Evolutionary conservation across 1,284 basidiomycete species (phyloP).

Genomic region (Ustilago hordei): DNA sequence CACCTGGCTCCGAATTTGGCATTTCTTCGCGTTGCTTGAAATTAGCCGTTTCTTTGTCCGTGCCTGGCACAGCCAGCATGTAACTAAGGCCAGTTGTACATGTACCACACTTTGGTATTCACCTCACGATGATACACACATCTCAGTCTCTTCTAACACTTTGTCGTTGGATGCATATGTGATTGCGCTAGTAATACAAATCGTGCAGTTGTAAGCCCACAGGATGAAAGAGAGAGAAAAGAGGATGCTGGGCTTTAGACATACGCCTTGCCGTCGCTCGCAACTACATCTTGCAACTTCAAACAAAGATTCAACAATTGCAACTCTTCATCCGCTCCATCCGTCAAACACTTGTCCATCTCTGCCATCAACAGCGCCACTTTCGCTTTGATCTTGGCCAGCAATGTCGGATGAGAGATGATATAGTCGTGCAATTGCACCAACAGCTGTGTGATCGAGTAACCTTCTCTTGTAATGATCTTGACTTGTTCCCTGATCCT

Average conservation of each 20-base stretch:
- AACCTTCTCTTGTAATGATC: constrained; percentile 84
- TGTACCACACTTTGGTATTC: too few species aligned
- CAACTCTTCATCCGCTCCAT: constrained; percentile 97
- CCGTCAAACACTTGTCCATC: constrained; percentile 94
- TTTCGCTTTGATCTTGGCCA: constrained; percentile 82
- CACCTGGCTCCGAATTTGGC: not conserved
- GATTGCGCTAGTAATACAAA: constrained; percentile 26
- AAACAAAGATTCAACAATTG: constrained; percentile 90
- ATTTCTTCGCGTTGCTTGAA: not conserved
- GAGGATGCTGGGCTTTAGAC: constrained; percentile 13
- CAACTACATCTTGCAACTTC: constrained; percentile 72
- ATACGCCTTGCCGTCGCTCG: constrained; percentile 43
- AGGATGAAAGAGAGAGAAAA: constrained; percentile 2
- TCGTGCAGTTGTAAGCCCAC: not conserved
- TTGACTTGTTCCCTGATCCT: constrained; percentile 80
- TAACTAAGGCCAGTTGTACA: not conserved
- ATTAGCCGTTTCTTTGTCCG: constrained; percentile 34
- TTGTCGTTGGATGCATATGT: not conserved
- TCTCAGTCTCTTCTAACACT: too few species aligned
- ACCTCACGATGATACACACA: too few species aligned
- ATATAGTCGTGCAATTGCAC: constrained; percentile 93
- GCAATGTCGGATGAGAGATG: constrained; percentile 82
- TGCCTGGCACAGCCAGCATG: not conserved
- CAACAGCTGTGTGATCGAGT: constrained; percentile 89
- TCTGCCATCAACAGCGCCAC: constrained; percentile 90